phyloP scores from a whole-genome alignment of 129 eudicot genomes.

The Artemisia argyi region DNA sequence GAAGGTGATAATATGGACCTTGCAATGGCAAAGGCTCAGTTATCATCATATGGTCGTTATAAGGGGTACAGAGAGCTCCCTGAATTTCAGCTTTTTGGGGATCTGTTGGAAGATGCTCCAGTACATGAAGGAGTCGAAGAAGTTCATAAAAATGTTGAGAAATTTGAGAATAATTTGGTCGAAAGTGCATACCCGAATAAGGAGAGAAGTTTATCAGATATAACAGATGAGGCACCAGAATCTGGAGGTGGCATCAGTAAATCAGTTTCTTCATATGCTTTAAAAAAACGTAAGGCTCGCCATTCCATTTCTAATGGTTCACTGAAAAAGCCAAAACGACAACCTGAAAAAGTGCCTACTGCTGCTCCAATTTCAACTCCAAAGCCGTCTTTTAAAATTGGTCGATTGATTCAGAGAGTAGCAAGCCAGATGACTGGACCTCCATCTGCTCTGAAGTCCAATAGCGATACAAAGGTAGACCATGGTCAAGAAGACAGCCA shows the following conservation, averaged over 20 bases:
- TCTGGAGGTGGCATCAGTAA: conserved; percentile 43
- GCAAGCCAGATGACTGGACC: conserved; percentile 89
- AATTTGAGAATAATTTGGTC: conserved; percentile 15
- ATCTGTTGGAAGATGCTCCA: conserved; percentile 44
- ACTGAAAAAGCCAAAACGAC: conserved; percentile 40
- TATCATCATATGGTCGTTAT: conserved; percentile 54
- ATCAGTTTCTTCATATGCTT: conserved; percentile 36
- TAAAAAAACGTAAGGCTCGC: conserved; percentile 49
- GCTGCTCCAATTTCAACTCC: conserved; percentile 40
- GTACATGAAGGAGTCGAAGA: conserved; percentile 23
- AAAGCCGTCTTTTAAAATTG: conserved; percentile 79
- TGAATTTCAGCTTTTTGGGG: conserved; percentile 44
- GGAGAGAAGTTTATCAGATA: conserved; percentile 57
- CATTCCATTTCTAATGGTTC: conserved; percentile 44
- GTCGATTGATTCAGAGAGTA: conserved; percentile 72
- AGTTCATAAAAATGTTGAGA: conserved; percentile 11
- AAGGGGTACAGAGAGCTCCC: conserved; percentile 52
- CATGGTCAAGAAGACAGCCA: conserved; percentile 25
- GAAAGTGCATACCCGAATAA: conserved; percentile 30
- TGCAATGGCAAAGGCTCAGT: conserved; percentile 65
- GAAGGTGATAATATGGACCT: conserved; percentile 51
- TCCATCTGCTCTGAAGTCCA: conserved; percentile 20
- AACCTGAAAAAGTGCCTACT: conserved; percentile 51
- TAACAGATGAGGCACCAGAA: conserved; percentile 45
- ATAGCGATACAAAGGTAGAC: conserved; percentile 16